These are phyloP conservation scores for Fusarium oligoseptatum DNA, from an alignment of 2,329 filamentous ascomycete genomes.

Conservation along the genomic window DNA sequence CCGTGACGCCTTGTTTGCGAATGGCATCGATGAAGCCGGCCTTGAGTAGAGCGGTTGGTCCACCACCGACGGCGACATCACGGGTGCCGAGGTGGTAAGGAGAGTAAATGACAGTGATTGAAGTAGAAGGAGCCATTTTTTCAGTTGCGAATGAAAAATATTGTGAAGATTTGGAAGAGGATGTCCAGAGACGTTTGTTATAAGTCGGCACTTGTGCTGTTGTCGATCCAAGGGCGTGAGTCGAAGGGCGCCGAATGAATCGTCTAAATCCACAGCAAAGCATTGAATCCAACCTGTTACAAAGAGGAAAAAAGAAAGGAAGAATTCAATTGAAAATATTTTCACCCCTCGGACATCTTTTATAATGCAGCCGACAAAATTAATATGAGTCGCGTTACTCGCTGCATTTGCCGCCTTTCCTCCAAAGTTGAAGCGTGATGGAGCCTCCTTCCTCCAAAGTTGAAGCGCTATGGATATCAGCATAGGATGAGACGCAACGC, in stretches of 20 bases:
- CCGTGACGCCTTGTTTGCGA: constrained; percentile 36
- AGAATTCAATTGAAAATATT: neutral
- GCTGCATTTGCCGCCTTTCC: constrained; percentile 3
- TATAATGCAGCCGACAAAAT: neutral
- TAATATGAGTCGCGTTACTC: neutral
- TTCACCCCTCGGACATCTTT: neutral
- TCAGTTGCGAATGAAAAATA: neutral
- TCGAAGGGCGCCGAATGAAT: neutral
- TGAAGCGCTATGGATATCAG: neutral
- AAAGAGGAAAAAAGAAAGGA: neutral
- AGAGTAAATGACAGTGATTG: constrained; percentile 53
- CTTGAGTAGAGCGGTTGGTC: constrained; percentile 50
- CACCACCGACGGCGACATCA: constrained; percentile 54
- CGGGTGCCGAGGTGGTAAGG: constrained; percentile 57
- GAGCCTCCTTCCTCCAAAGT: constrained; percentile 14
- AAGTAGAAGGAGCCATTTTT: constrained; percentile 28
- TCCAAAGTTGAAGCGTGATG: constrained; percentile 11
- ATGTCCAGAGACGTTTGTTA: neutral
- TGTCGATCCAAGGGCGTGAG: neutral
- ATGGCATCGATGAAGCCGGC: constrained; percentile 48
- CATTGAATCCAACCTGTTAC: neutral
- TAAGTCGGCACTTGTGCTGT: neutral
- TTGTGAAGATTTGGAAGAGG: neutral
- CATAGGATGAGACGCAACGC: neutral
- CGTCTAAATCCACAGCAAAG: neutral